These are phyloP conservation scores for Aleurites moluccanus DNA, from an alignment of 441 rosid species.

Conservation along the genomic window DNA sequence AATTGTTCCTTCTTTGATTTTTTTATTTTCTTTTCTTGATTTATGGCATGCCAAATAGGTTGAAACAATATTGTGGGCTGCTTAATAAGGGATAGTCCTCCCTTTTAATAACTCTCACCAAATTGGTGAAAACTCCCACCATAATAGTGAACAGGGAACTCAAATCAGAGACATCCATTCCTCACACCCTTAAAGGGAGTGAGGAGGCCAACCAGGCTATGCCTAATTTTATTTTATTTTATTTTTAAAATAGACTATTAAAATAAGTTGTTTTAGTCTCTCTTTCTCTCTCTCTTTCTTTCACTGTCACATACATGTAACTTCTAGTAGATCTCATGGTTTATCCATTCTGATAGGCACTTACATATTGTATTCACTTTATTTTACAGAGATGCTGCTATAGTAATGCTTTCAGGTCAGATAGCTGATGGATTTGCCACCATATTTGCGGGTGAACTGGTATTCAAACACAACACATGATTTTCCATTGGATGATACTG, in stretches of 20 bases:
- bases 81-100: no score
- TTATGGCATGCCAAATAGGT: no score
- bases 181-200: no score
- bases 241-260: not conserved
- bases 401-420: conserved; percentile 93
- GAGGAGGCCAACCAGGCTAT: no score
- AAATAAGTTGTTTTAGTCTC: not conserved
- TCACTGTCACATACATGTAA: not conserved
- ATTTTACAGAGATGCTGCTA: conserved; percentile 75
- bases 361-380: not conserved
- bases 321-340: not conserved
- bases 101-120: no score
- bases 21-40: no score
- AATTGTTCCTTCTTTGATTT: not conserved
- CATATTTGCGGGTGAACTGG: conserved; percentile 86
- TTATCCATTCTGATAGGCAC: not conserved
- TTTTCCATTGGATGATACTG: not conserved
- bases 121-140: no score
- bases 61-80: no score
- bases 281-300: not conserved
- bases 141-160: no score
- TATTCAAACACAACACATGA: conserved; percentile 27
- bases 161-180: no score
- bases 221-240: no score
- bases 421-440: conserved; percentile 90